A percentile compares a stretch with the other conserved stretches of the same genome.
phyloP scores from a whole-genome alignment of 805 yeast species.

The Teunomyces stri region DNA sequence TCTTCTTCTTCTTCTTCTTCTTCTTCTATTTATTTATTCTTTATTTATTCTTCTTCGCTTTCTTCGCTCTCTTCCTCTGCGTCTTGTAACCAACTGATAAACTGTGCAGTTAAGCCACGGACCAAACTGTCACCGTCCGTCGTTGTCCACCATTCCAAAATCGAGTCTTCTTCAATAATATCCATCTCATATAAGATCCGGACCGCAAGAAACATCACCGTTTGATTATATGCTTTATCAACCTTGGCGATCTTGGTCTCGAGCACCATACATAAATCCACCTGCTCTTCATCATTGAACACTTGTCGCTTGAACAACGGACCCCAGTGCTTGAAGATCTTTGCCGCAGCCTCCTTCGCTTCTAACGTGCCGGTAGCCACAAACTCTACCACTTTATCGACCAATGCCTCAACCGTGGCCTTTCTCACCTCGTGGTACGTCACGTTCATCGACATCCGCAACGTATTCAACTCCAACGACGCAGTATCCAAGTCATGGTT shows the following conservation, averaged over 20 bases:
- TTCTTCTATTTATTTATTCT: background rate
- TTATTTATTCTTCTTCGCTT: conserved; percentile 30
- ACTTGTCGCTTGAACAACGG: conserved; percentile 80
- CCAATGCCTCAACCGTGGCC: conserved; percentile 74
- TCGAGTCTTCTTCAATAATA: conserved; percentile 75
- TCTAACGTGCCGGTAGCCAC: conserved; percentile 74
- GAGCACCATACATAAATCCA: conserved; percentile 59
- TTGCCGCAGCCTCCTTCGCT: conserved; percentile 70
- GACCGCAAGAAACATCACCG: conserved; percentile 51
- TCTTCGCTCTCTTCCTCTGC: conserved; percentile 63
- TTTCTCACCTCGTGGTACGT: conserved; percentile 87
- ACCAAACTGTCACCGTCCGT: conserved; percentile 38
- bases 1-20: background rate
- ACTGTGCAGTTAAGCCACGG: conserved; percentile 59
- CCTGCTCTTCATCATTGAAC: conserved; percentile 73
- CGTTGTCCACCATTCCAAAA: conserved; percentile 79
- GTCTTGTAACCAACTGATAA: conserved; percentile 83
- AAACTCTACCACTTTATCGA: conserved; percentile 67
- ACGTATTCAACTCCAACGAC: conserved; percentile 83
- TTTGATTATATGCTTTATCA: conserved; percentile 43
- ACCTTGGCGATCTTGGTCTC: conserved; percentile 42
- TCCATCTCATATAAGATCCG: conserved; percentile 76
- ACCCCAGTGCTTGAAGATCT: conserved; percentile 81
- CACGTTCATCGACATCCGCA: conserved; percentile 97
- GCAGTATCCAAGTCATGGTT: conserved; percentile 95